Evolutionary conservation across 2,329 filamentous ascomycete species (phyloP), one percentile per base, ranked within the genome.

Genomic region (Phaeosphaeriaceae sp.): DNA sequence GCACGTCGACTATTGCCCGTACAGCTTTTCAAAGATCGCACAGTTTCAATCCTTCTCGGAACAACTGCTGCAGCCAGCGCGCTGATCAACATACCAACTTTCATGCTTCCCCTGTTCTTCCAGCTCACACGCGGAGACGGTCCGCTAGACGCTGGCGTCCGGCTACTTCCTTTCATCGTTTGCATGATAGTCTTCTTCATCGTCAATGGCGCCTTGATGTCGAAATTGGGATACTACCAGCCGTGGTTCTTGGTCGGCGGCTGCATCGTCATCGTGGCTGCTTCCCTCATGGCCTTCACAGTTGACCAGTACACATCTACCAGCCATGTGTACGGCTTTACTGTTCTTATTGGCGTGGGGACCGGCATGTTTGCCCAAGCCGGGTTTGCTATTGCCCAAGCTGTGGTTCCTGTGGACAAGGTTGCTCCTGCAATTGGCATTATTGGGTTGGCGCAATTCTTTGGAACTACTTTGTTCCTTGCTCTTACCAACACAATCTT

Each of bases 61-160:
- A 8, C 13, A n/a, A 50, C 15, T 4, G 28, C 15, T 3, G 24
- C 23, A 24, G 17, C 11, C 15, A n/a, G 15, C 15, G 35, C 15
- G 6, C 6, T n/a, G 15, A 40, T 40, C 15, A n/a, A n/a, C 3
- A 40, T n/a, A 2, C 11, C 62, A 2, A 47, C 72, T 49, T 74
- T 70, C 60, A 69, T 59, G 44, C 59, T 75, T 23, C 72, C 73
- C 1, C 54, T 73, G 10, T 70, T 59, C 51, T 76, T 75, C 63
- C 66, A 72, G 52, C 70, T 75, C 50, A 52, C 61, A 9, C 49
- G 60, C 5, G 60, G 60, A 8, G 70, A 74, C 24, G 21, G n/a
- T 1, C 43, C 71, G 1, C 19, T 75, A 7, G 35, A 64, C 0
- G 54, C 73, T 1, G 73, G 52, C 1, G 60, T 74, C 10, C 51